A percentile compares a stretch with the other conserved stretches of the same genome.
phyloP scores from a whole-genome alignment of 306 rosid genomes.

The Neltuma alba region DNA sequence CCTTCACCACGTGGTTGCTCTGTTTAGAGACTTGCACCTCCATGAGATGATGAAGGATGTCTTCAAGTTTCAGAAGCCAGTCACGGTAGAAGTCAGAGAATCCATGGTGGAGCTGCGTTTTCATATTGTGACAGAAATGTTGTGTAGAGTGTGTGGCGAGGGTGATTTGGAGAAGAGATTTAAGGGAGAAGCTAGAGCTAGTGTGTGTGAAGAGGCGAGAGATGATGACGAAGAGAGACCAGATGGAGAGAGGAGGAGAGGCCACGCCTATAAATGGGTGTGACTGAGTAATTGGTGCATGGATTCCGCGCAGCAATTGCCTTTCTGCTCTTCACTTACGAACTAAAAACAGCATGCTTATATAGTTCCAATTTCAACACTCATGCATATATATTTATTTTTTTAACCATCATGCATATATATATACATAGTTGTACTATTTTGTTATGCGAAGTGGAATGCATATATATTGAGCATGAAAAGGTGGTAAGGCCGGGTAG shows the following conservation, averaged over 20 bases:
- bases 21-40: conserved; percentile 1
- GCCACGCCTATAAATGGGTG: conserved; percentile 53
- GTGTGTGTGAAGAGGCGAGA: background rate
- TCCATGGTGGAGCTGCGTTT: conserved; percentile 39
- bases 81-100: conserved; percentile 55
- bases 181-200: too few relatives aligned
- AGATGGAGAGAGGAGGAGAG: conserved; percentile 45
- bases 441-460: background rate
- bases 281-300: conserved; percentile 46
- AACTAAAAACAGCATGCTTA: background rate
- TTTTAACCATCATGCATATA: background rate
- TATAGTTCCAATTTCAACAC: background rate
- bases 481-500: background rate
- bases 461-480: background rate
- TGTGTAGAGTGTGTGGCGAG: background rate
- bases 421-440: too few relatives aligned
- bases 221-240: conserved; percentile 27
- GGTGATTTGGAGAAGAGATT: too few relatives aligned
- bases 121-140: conserved; percentile 25
- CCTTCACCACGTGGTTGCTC: background rate
- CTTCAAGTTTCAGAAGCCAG: conserved; percentile 57
- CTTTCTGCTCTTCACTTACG: background rate
- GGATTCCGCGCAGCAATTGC: conserved; percentile 56
- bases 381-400: background rate
- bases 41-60: conserved; percentile 39